These are phyloP conservation scores for Ceratocystis cubensis DNA, from an alignment of 2,329 filamentous ascomycete genomes.

Conservation along the genomic window DNA sequence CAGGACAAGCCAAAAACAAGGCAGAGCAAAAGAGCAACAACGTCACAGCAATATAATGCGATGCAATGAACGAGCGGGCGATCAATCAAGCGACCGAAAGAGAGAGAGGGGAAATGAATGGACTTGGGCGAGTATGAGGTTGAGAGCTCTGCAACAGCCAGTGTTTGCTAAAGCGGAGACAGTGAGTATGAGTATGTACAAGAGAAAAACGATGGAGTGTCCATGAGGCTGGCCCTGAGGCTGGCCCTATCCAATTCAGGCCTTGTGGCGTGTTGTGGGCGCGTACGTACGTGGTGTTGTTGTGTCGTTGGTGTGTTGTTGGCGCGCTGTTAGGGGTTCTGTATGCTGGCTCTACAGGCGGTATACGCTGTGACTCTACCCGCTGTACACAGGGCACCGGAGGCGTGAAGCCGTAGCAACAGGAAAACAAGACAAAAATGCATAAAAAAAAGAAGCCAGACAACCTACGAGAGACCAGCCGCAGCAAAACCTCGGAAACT, in stretches of 20 bases:
- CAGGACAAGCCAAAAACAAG: not conserved
- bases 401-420: not conserved
- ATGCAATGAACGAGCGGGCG: constrained; percentile 3
- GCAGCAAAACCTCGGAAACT: not conserved
- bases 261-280: not conserved
- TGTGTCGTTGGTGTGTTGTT: too few species aligned
- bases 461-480: too few species aligned
- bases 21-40: not conserved
- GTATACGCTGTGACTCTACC: not conserved
- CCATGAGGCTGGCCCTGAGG: constrained; percentile 1
- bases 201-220: not conserved
- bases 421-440: not conserved
- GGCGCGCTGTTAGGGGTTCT: not conserved
- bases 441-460: not conserved
- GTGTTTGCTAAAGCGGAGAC: constrained; percentile 6
- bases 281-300: not conserved
- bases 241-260: not conserved
- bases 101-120: constrained; percentile 3
- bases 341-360: not conserved
- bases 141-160: constrained; percentile 7
- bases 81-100: not conserved
- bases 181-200: not conserved
- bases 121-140: not conserved
- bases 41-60: not conserved
- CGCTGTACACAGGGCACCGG: not conserved